phyloP scores from a whole-genome alignment of 192 early-diverging fungal genomes.

The Phlyctochytrium planicorne region DNA sequence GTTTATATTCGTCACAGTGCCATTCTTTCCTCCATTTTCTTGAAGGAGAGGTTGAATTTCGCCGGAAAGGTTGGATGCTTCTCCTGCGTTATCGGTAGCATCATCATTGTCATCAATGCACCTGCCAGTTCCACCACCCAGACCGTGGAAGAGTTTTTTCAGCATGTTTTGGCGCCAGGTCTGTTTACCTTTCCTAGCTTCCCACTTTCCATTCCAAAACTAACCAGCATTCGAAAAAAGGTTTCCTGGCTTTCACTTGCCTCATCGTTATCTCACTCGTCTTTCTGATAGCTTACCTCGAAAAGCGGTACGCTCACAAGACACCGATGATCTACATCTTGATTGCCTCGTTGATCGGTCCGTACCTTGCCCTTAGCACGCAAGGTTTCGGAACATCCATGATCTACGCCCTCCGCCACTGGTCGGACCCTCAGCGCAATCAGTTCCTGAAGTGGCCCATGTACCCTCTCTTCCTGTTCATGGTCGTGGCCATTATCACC shows the following conservation, averaged over 20 bases:
- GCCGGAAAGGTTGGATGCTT: constrained; percentile 63
- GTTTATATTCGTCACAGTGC: constrained; percentile 65
- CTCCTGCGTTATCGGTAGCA: constrained; percentile 70
- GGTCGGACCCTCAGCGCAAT: constrained; percentile 29
- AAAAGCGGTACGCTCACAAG: constrained; percentile 73
- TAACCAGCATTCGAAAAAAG: too few species aligned
- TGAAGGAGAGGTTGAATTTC: constrained; percentile 56
- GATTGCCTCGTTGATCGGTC: constrained; percentile 95
- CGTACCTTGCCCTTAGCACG: constrained; percentile 52
- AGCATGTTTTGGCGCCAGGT: constrained; percentile 72
- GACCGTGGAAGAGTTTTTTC: constrained; percentile 80
- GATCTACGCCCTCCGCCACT: constrained; percentile 50
- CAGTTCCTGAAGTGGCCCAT: constrained; percentile 64
- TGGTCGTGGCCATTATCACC: constrained; percentile 54
- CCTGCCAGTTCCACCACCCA: constrained; percentile 74
- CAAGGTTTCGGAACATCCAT: constrained; percentile 52
- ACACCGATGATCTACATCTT: constrained; percentile 87
- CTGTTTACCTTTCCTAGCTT: too few species aligned
- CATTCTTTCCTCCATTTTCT: constrained; percentile 54
- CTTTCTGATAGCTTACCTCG: constrained; percentile 78
- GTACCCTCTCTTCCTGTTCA: constrained; percentile 54
- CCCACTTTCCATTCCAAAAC: too few species aligned
- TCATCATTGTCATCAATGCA: constrained; percentile 51
- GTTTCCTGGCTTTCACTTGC: constrained; percentile 71
- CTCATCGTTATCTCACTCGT: constrained; percentile 62